These are phyloP conservation scores for Aspergillus ustus DNA, from an alignment of 2,329 filamentous ascomycete genomes.

Conservation along the genomic window DNA sequence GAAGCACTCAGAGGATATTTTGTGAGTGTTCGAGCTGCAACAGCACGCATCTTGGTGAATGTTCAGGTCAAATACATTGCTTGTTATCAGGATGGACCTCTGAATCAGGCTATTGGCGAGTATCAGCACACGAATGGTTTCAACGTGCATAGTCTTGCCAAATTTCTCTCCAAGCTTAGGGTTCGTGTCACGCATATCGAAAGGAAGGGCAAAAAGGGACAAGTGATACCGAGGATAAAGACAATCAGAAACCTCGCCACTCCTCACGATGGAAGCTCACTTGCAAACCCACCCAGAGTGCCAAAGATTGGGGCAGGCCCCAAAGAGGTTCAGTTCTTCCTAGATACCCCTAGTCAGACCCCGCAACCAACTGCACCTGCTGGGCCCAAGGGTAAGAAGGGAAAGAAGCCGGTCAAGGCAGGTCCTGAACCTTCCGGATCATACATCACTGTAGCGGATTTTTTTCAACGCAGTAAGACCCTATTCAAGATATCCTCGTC, in stretches of 20 bases:
- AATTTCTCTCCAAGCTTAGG: conserved; percentile 47
- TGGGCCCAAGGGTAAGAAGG: conserved; percentile 29
- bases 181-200: conserved; percentile 48
- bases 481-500: background rate
- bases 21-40: conserved; percentile 63
- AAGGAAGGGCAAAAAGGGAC: conserved; percentile 40
- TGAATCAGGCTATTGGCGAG: conserved; percentile 44
- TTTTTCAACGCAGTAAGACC: conserved; percentile 52
- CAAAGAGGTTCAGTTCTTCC: conserved; percentile 60
- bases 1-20: conserved; percentile 66
- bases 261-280: conserved; percentile 39
- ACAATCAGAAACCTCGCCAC: conserved; percentile 54
- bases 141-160: conserved; percentile 29
- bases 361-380: conserved; percentile 9
- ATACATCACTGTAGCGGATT: conserved; percentile 59
- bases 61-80: conserved; percentile 65
- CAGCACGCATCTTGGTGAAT: conserved; percentile 63
- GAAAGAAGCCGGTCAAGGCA: conserved; percentile 37
- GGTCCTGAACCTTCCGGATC: conserved; percentile 37
- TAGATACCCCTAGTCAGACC: conserved; percentile 35
- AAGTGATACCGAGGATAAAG: conserved; percentile 46
- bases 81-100: conserved; percentile 57
- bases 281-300: conserved; percentile 43
- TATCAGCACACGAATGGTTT: conserved; percentile 31
- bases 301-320: conserved; percentile 52